Percentiles rank a stretch among this genome's conserved stretches.
Evolutionary conservation across 768 basidiomycete species (phyloP).

Genomic region (Tricholoma furcatifolium): DNA sequence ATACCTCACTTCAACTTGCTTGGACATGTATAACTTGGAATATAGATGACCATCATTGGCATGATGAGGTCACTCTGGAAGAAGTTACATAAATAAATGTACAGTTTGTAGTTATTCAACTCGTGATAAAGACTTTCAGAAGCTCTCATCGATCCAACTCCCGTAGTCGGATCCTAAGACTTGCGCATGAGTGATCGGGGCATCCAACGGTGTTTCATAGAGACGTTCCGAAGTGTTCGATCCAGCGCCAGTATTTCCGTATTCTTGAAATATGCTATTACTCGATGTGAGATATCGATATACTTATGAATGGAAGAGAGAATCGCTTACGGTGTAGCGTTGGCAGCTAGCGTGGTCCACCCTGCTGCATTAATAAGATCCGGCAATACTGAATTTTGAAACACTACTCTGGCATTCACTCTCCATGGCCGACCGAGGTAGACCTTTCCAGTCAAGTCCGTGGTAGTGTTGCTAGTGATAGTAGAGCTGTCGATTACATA

Average conservation of each 20-base stretch:
- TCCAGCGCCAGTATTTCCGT: constrained; percentile 26
- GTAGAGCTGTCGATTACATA: constrained; percentile 26
- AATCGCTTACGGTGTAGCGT: constrained; percentile 21
- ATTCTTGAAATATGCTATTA: constrained; percentile 22
- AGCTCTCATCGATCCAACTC: constrained; percentile 21
- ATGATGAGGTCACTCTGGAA: too few relatives aligned
- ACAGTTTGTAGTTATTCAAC: too few relatives aligned
- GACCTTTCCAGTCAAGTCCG: constrained; percentile 19
- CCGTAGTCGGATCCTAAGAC: constrained; percentile 22
- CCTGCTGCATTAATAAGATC: constrained; percentile 23
- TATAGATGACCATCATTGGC: too few relatives aligned
- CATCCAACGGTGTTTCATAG: constrained; percentile 18
- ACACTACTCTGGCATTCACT: constrained; percentile 24
- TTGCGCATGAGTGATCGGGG: constrained; percentile 19
- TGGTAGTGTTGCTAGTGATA: constrained; percentile 18
- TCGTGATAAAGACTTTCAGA: neutral
- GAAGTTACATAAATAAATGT: too few relatives aligned
- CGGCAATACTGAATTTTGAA: constrained; percentile 23
- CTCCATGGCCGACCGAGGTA: constrained; percentile 21
- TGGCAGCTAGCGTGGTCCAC: constrained; percentile 23
- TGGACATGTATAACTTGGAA: too few relatives aligned
- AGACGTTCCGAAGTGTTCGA: constrained; percentile 21
- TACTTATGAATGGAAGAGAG: neutral
- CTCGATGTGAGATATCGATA: neutral
- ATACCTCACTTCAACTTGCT: neutral